Conservation (phyloP, 208 protist species). For the Wallacemonas sp. region DNA sequence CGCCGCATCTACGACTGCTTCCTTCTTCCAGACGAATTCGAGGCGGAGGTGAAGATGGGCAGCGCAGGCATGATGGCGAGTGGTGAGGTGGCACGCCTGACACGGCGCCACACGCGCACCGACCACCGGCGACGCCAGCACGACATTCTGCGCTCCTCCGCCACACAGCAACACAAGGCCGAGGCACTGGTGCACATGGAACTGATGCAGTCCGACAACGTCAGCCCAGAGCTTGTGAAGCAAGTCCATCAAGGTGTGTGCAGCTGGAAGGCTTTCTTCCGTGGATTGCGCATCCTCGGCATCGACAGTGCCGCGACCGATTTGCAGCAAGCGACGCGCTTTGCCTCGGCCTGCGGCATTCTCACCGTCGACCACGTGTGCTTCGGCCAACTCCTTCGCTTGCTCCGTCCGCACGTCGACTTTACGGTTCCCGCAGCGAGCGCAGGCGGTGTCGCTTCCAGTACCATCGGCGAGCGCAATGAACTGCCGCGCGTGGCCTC, state of each 20-base stretch:
- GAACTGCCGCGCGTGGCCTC: too few relatives aligned
- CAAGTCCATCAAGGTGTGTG: conserved; percentile 22
- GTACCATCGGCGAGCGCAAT: background rate
- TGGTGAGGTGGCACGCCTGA: background rate
- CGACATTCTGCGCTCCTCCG: background rate
- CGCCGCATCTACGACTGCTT: conserved; percentile 52
- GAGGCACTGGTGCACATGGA: conserved; percentile 22
- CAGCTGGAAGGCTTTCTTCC: conserved; percentile 52
- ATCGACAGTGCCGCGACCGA: conserved; percentile 30
- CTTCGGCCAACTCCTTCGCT: conserved; percentile 33
- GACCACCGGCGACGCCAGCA: background rate
- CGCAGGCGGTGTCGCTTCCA: background rate
- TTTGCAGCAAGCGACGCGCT: conserved; percentile 22
- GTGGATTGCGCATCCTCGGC: conserved; percentile 32
- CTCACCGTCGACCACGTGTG: conserved; percentile 25
- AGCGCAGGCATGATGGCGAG: background rate
- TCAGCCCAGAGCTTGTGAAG: conserved; percentile 2
- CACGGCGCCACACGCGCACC: background rate
- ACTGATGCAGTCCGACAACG: conserved; percentile 15
- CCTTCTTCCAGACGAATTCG: conserved; percentile 12
- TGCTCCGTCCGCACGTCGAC: conserved; percentile 35
- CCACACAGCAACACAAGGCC: background rate
- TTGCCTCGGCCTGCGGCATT: conserved; percentile 38
- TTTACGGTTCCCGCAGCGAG: background rate
- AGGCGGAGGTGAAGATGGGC: conserved; percentile 13